Conservation (phyloP, 2,329 filamentous ascomycete genomes). For the Aspergillus persii region DNA sequence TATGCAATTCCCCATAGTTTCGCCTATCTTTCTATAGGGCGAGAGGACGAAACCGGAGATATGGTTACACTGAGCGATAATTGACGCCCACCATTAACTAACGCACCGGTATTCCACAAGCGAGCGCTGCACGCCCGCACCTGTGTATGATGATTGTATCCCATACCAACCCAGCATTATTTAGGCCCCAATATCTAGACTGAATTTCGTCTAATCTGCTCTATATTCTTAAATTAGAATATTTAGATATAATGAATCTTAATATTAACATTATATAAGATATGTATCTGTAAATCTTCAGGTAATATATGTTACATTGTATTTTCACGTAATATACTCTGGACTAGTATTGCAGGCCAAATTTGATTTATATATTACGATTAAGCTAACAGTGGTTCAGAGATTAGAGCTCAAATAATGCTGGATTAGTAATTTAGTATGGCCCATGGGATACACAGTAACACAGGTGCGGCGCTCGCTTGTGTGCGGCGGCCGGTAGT, state of each 20-base stretch:
- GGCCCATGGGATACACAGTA: not conserved
- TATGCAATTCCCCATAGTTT: too few species aligned
- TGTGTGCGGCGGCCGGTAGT: not conserved
- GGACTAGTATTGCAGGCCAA: not conserved
- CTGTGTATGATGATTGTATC: too few species aligned
- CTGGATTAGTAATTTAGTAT: not conserved
- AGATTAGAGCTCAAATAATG: not conserved
- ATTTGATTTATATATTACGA: not conserved
- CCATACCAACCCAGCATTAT: constrained; percentile 1
- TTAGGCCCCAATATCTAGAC: not conserved
- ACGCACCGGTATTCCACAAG: not conserved
- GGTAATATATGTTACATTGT: not conserved
- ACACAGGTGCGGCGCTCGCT: not conserved
- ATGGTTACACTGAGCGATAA: too few species aligned
- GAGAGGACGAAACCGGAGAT: too few species aligned
- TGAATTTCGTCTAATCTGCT: not conserved
- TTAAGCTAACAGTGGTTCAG: not conserved
- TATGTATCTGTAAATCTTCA: not conserved
- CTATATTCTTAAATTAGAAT: not conserved
- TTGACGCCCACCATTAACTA: not conserved
- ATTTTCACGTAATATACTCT: not conserved
- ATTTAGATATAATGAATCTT: not conserved
- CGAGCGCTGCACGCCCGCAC: not conserved
- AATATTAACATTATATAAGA: not conserved
- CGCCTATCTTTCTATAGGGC: too few species aligned